Conservation (phyloP, 2,329 filamentous ascomycete genomes). For the Canariomyces notabilis region DNA sequence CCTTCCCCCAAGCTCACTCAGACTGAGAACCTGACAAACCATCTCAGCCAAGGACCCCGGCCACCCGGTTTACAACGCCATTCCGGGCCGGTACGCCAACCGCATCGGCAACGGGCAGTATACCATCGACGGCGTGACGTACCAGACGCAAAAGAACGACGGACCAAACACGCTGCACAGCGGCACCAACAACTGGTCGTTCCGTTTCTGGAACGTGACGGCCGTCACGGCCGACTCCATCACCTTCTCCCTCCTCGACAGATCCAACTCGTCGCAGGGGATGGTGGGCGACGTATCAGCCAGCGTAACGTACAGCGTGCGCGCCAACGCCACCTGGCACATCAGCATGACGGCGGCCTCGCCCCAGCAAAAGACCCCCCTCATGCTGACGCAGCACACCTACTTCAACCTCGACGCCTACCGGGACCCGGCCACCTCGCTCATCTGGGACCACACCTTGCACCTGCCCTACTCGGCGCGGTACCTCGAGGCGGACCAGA, state of each 20-base stretch:
- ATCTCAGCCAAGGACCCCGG: slow-evolving; percentile 38
- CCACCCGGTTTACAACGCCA: slow-evolving; percentile 57
- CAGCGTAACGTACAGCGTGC: slow-evolving; percentile 59
- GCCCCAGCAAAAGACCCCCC: slow-evolving; percentile 44
- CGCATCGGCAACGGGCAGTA: slow-evolving; percentile 57
- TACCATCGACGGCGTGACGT: slow-evolving; percentile 48
- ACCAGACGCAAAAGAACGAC: slow-evolving; percentile 50
- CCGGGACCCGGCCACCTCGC: slow-evolving; percentile 49
- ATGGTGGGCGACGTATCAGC: slow-evolving; percentile 58
- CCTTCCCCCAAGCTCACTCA: background rate
- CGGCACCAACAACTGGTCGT: slow-evolving; percentile 58
- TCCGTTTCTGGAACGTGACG: slow-evolving; percentile 57
- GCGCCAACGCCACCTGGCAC: slow-evolving; percentile 50
- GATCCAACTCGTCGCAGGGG: slow-evolving; percentile 51
- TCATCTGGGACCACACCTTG: slow-evolving; percentile 58
- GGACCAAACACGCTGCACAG: slow-evolving; percentile 53
- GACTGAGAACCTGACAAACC: slow-evolving; percentile 11
- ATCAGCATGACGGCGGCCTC: slow-evolving; percentile 56
- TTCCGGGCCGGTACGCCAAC: slow-evolving; percentile 60
- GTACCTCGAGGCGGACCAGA: slow-evolving; percentile 52
- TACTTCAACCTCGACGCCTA: slow-evolving; percentile 67
- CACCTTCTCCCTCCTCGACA: slow-evolving; percentile 60
- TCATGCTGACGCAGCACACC: slow-evolving; percentile 61
- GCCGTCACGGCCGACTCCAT: slow-evolving; percentile 51
- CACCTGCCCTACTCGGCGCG: slow-evolving; percentile 57